Base-by-base conservation (phyloP, 257 asterid genomes). In the Lantana camara region DNA sequence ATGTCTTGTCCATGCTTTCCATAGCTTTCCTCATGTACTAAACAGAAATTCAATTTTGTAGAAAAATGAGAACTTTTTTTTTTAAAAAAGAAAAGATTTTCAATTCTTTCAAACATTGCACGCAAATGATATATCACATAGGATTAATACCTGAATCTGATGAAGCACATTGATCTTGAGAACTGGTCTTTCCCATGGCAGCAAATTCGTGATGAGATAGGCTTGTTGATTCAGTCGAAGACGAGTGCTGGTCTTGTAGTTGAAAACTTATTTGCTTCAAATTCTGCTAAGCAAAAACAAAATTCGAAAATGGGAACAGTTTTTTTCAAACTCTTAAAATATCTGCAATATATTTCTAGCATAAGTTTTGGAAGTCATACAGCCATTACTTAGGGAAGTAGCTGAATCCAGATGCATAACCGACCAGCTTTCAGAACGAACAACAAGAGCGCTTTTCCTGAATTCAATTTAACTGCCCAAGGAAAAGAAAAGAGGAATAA, bases 91-190 rank as follows among this genome's bases (percentile, higher is more conserved):
- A 19, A 5, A 23, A 32, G 15, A 15, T 4, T 42, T n/a, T 42
- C 16, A 13, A 42, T 42, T 42, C 19, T 42, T 12, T 45, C 51
- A 16, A 45, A 45, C 10, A 16, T 1, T 45, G 32, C n/a, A n/a
- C n/a, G n/a, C n/a, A n/a, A n/a, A n/a, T n/a, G n/a, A n/a, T n/a
- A n/a, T n/a, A n/a, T 27, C 32, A 27, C 32, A 27, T 27, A 27
- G 32, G 14, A 27, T 47, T 49, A 50, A 34, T 79, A 85, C 95
- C 89, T 22, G 90, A 82, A 65, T 78, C 93, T 21, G 95, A 78
- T n/a, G 95, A 88, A 63, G 80, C 77, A 11, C 78, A 66, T 52
- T 79, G 95, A 75, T 81, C 93, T 67, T 76, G 89, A 63, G 94
- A 82, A 48, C 52, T 72, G 13, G 94, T 48, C 72, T 77, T 83